Conservation (phyloP, 768 basidiomycete species). For the Arthromyces matolae region DNA sequence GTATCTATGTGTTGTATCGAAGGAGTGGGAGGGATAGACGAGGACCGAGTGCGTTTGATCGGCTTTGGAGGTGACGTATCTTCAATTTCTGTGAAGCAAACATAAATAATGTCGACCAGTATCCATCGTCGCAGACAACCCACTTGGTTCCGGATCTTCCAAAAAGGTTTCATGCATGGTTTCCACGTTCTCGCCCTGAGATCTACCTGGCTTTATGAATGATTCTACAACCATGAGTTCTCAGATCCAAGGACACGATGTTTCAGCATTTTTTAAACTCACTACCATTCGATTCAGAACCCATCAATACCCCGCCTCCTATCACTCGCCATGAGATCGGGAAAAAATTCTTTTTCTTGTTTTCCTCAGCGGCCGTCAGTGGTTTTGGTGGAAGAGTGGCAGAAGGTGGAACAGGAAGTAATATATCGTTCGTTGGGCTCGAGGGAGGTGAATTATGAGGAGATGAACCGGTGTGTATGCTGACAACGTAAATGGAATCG, state of each 20-base stretch:
- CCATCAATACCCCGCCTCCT: conserved; percentile 73
- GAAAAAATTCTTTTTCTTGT: conserved; percentile 46
- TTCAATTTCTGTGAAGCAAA: not conserved
- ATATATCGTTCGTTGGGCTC: conserved; percentile 4
- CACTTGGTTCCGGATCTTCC: conserved; percentile 5
- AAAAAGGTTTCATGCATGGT: not conserved
- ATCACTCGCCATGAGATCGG: conserved; percentile 76
- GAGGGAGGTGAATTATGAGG: conserved; percentile 11
- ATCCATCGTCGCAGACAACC: not conserved
- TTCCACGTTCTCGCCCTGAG: not conserved
- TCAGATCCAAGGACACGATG: not conserved
- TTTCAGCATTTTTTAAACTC: not conserved
- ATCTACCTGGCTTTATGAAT: not conserved
- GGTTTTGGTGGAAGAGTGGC: conserved; percentile 17
- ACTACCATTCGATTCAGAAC: conserved; percentile 29
- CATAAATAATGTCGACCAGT: not conserved
- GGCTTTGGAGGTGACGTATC: conserved; percentile 11
- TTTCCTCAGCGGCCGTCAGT: conserved; percentile 28
- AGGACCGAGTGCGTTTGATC: conserved; percentile 29
- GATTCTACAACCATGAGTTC: not conserved
- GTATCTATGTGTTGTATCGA: conserved; percentile 19
- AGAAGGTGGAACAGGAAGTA: conserved; percentile 4
- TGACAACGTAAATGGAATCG: conserved; percentile 19
- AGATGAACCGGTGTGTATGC: conserved; percentile 42
- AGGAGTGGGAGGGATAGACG: conserved; percentile 32